Percentiles rank a stretch among this genome's conserved stretches.
Conservation (phyloP, 2,329 filamentous ascomycete genomes). For the Kalmusia sp. region DNA sequence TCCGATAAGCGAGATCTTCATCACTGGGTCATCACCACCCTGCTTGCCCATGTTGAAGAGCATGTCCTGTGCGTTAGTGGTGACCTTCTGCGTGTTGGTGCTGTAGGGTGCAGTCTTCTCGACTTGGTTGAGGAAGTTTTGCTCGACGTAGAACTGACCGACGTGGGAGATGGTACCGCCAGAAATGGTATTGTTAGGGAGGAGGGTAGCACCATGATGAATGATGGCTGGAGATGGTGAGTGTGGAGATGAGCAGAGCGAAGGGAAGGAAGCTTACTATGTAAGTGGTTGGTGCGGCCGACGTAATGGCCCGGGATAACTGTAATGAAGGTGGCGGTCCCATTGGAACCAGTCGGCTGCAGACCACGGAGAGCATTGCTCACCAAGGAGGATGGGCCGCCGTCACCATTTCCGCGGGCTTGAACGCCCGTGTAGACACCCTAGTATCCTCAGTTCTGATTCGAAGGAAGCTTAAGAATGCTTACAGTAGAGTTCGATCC, state of each 20-base stretch:
- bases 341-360: slow-evolving; percentile 55
- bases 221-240: slow-evolving; percentile 33
- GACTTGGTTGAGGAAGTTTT: slow-evolving; percentile 61
- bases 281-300: slow-evolving; percentile 40
- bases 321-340: slow-evolving; percentile 58
- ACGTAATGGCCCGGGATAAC: slow-evolving; percentile 54
- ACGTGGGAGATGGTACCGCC: slow-evolving; percentile 64
- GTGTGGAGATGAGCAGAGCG: background rate
- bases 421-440: slow-evolving; percentile 59
- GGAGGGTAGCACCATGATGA: slow-evolving; percentile 47
- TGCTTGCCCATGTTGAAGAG: slow-evolving; percentile 57
- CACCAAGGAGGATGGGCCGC: slow-evolving; percentile 30
- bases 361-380: slow-evolving; percentile 57
- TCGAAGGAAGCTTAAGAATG: background rate
- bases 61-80: slow-evolving; percentile 59
- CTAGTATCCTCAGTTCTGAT: slow-evolving; percentile 17
- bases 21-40: slow-evolving; percentile 61
- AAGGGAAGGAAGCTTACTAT: slow-evolving; percentile 26
- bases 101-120: slow-evolving; percentile 56
- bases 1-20: slow-evolving; percentile 65
- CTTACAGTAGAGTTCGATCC: slow-evolving; percentile 35
- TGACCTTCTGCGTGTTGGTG: slow-evolving; percentile 53
- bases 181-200: slow-evolving; percentile 59
- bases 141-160: slow-evolving; percentile 71
- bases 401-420: slow-evolving; percentile 41